Percentiles rank a stretch among this genome's conserved stretches.
phyloP scores from a whole-genome alignment of 2,329 filamentous ascomycete species.

The Leptographium lundbergii region DNA sequence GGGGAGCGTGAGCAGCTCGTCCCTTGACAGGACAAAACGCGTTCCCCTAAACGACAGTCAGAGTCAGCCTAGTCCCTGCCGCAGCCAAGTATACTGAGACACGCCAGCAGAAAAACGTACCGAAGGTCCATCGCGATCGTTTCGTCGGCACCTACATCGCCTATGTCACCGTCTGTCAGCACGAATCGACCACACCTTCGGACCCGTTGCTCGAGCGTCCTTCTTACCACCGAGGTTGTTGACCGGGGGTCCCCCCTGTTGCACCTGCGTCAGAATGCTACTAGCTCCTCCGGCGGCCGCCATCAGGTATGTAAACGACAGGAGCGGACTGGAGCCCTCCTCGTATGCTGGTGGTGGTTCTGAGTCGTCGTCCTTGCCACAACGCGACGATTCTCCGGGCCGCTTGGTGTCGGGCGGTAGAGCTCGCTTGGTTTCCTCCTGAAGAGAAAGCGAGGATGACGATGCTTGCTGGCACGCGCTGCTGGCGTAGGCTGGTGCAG shows the following conservation, averaged over 20 bases:
- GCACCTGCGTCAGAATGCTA: slow-evolving; percentile 98
- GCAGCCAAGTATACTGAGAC: slow-evolving; percentile 2
- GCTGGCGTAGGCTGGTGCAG: neutral
- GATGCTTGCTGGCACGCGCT: slow-evolving; percentile 39
- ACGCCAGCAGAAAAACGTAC: slow-evolving; percentile 35
- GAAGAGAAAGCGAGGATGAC: slow-evolving; percentile 21
- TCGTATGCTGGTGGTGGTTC: slow-evolving; percentile 95
- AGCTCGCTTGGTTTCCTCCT: slow-evolving; percentile 45
- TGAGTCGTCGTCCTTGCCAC: slow-evolving; percentile 59
- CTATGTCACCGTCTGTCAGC: slow-evolving; percentile 8
- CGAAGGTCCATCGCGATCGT: slow-evolving; percentile 89
- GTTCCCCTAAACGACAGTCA: slow-evolving; percentile 54
- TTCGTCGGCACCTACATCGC: slow-evolving; percentile 78
- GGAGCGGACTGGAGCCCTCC: slow-evolving; percentile 84
- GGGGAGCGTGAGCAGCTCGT: slow-evolving; percentile 87
- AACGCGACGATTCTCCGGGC: slow-evolving; percentile 41
- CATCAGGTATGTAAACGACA: slow-evolving; percentile 94
- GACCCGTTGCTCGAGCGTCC: neutral
- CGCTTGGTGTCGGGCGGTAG: neutral
- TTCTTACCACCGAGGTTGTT: slow-evolving; percentile 59
- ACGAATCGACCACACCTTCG: neutral
- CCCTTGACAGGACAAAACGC: slow-evolving; percentile 83
- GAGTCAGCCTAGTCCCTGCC: neutral
- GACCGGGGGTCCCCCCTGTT: slow-evolving; percentile 80
- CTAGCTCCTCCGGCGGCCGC: slow-evolving; percentile 90